These are phyloP conservation scores for Alternaria postmessia DNA, from an alignment of 2,329 filamentous ascomycete species.

Conservation along the genomic window DNA sequence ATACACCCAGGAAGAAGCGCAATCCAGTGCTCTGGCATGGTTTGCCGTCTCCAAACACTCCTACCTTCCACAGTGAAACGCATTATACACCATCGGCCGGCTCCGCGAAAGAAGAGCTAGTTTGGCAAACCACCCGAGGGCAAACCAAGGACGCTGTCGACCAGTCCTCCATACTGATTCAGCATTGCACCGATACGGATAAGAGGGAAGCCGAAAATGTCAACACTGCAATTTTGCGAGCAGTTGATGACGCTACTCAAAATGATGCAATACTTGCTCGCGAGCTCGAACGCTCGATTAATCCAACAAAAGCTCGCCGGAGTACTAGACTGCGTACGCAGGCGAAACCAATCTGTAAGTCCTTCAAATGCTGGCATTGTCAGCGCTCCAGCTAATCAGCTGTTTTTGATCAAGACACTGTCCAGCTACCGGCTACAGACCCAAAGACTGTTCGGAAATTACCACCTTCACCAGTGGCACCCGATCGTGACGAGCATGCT, in stretches of 20 bases:
- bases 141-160: not conserved
- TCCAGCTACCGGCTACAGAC: not conserved
- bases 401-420: not conserved
- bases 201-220: not conserved
- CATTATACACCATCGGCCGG: not conserved
- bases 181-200: not conserved
- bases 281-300: not conserved
- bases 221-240: no score
- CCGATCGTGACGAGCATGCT: not conserved
- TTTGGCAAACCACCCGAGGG: not conserved
- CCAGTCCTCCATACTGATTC: not conserved
- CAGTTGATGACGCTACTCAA: not conserved
- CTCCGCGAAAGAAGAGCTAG: not conserved
- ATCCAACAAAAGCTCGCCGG: slow-evolving; percentile 3
- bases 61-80: not conserved
- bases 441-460: not conserved
- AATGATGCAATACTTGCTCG: slow-evolving; percentile 6
- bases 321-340: slow-evolving; percentile 8
- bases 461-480: no score
- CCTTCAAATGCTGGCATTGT: rapidly evolving
- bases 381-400: not conserved
- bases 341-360: not conserved
- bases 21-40: slow-evolving; percentile 12
- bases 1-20: slow-evolving; percentile 5
- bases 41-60: slow-evolving; percentile 19